Evolutionary conservation across 306 rosid genomes (phyloP), one percentile per base, ranked within the genome.

Genomic region (Prunus mira): DNA sequence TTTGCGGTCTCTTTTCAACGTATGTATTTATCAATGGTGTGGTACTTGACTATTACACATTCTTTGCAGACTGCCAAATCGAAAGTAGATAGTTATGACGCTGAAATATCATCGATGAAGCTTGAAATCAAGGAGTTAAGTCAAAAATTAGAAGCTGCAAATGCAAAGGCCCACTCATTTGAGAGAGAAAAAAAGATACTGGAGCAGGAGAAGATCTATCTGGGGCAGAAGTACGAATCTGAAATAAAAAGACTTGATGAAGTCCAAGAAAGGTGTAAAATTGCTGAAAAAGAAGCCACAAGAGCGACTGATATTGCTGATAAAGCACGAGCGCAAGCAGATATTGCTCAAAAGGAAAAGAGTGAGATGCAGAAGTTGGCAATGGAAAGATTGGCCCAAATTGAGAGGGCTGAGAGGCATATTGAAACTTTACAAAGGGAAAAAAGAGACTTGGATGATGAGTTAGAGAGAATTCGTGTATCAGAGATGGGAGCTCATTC

Each of bases 331-430:
- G 84, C 84, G 49, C 93, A 90, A 69, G 87, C 91, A 62, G 89
- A 79, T 50, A 74, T 49, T 49, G 92, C 93, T 49, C 92, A 89
- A 52, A 89, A 85, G 82, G 98, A 87, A 77, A 91, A 86, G 88
- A 85, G 85, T 60, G 93, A 91, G 84, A 91, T 89, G 96, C 96
- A 93, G 89, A 91, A 84, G 81, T 75, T 91, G 85, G 93, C 92
- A 76, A 93, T 93, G 83, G 96, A 93, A 82, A 86, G 96, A 75
- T 80, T 89, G 80, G 78, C 97, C 3, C 78, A 79, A 69, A 82
- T 93, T 77, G 98, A 93, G 93, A 88, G 97, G 86, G 89, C 93
- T 58, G 89, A 86, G 79, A 88, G 96, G 89, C 89, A 69, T 60
- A 88, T 91, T 47, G 97, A 91, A 79, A 83, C 49, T 84, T 81